A percentile compares a stretch with the other conserved stretches of the same genome.
Conservation (phyloP, 139 green algal species). For the Tetradesmus lagerheimii region DNA sequence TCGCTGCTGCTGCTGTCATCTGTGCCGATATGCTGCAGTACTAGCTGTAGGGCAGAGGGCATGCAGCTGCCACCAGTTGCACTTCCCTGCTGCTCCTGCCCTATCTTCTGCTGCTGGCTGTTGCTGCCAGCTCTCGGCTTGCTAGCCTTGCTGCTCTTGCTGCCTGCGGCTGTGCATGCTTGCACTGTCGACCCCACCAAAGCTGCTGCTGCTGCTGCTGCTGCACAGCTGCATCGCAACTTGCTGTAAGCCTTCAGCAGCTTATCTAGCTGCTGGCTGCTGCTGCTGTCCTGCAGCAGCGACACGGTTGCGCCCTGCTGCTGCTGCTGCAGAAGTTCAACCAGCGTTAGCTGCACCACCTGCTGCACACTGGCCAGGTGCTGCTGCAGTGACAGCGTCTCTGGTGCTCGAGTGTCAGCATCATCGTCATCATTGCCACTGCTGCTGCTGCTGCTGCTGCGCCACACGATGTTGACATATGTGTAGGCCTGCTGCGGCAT, state of each 20-base stretch:
- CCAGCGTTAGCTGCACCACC: background rate
- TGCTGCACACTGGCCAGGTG: background rate
- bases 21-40: background rate
- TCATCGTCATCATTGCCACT: background rate
- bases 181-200: background rate
- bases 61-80: background rate
- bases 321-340: background rate
- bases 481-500: slow-evolving; percentile 10
- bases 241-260: background rate
- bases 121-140: background rate
- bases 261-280: background rate
- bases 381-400: background rate
- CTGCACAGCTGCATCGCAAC: background rate
- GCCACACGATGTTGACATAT: background rate
- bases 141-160: background rate
- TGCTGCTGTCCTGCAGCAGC: background rate
- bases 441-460: background rate
- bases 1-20: slow-evolving; percentile 27
- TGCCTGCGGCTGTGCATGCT: background rate
- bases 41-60: background rate
- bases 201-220: slow-evolving; percentile 20
- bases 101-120: background rate
- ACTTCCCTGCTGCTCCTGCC: background rate
- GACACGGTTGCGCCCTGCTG: background rate
- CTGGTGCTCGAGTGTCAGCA: background rate